Conservation (phyloP, 208 protist species). For the Porcisia hertigi region DNA sequence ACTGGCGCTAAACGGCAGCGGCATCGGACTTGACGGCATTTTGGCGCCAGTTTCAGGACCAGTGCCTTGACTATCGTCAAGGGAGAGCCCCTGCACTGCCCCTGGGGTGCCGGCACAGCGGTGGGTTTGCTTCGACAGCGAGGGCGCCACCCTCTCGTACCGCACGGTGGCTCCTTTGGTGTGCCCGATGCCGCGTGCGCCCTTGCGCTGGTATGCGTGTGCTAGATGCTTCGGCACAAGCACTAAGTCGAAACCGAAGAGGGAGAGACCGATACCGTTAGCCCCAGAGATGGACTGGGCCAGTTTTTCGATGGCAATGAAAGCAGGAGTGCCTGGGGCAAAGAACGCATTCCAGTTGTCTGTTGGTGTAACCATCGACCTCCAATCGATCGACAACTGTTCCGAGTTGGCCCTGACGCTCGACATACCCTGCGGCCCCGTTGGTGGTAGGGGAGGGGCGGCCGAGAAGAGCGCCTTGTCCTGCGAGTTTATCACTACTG, state of each 20-base stretch:
- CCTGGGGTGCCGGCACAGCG: background rate
- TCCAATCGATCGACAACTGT: slow-evolving; percentile 13
- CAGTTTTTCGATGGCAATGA: slow-evolving; percentile 39
- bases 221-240: slow-evolving; percentile 51
- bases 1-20: slow-evolving; percentile 20
- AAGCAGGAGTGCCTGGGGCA: slow-evolving; percentile 44
- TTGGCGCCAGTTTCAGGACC: background rate
- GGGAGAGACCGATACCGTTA: slow-evolving; percentile 46
- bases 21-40: background rate
- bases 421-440: background rate
- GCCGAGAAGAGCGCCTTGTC: slow-evolving; percentile 45
- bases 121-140: background rate
- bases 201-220: slow-evolving; percentile 30
- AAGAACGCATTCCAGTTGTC: slow-evolving; percentile 62
- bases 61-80: background rate
- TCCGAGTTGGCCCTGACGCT: background rate
- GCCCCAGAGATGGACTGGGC: slow-evolving; percentile 38
- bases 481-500: slow-evolving; percentile 71
- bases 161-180: slow-evolving; percentile 22
- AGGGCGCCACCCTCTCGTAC: slow-evolving; percentile 8
- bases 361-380: slow-evolving; percentile 24
- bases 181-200: slow-evolving; percentile 36
- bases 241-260: slow-evolving; percentile 87
- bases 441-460: background rate
- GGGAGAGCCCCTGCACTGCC: background rate